Conservation (phyloP, 345 rosid species). For the Corymbia maculata region DNA sequence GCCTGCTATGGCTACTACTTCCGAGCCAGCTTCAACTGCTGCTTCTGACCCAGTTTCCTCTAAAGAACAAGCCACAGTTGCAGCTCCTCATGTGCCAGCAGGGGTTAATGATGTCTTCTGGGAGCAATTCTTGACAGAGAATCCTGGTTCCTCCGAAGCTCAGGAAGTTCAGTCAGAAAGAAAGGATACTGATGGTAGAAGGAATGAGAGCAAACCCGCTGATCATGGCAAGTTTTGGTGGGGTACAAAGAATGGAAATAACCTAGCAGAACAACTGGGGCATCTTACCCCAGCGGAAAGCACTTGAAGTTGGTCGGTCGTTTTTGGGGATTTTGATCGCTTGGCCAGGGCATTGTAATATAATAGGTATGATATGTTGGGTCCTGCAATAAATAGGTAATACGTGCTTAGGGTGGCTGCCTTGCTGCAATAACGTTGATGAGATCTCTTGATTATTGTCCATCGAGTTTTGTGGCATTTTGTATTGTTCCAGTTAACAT, state of each 20-base stretch:
- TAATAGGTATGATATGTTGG: not conserved
- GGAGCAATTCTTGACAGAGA: constrained; percentile 95
- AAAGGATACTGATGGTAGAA: constrained; percentile 38
- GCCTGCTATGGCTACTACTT: not conserved
- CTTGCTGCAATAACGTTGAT: not conserved
- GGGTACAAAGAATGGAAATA: constrained; percentile 58
- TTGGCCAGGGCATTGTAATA: not conserved
- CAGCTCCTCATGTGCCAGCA: constrained; percentile 27
- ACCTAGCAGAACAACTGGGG: constrained; percentile 69
- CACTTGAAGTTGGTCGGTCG: constrained; percentile 20
- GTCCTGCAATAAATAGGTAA: not conserved
- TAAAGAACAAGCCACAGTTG: constrained; percentile 12
- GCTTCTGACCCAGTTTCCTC: constrained; percentile 21
- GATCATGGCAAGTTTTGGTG: constrained; percentile 59
- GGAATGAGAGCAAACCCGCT: constrained; percentile 30
- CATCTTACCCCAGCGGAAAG: constrained; percentile 77
- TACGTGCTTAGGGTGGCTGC: not conserved
- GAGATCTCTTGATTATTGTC: not conserved
- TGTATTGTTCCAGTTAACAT: not conserved
- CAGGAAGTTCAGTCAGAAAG: constrained; percentile 76
- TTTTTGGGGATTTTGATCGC: not conserved
- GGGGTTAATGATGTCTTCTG: constrained; percentile 90
- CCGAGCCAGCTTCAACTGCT: constrained; percentile 7
- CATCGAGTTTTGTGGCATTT: not conserved
- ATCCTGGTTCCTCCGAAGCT: constrained; percentile 64